phyloP scores from a whole-genome alignment of 345 rosid species.

The Sisymbrium irio region DNA sequence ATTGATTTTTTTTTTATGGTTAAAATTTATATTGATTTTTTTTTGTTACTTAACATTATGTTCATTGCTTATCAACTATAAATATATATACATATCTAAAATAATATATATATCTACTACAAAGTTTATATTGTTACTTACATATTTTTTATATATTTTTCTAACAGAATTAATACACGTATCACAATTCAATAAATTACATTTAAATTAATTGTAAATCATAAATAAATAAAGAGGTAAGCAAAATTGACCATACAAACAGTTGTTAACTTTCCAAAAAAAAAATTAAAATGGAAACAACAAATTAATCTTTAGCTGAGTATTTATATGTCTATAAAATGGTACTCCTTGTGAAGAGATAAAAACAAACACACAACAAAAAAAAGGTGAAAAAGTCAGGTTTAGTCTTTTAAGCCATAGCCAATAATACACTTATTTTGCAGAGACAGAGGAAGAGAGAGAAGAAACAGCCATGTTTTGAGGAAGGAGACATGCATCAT shows the following conservation, averaged over 20 bases:
- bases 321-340: not conserved
- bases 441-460: conserved; percentile 32
- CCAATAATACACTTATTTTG: conserved; percentile 36
- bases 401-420: conserved; percentile 34
- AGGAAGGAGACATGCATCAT: conserved; percentile 41
- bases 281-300: not conserved
- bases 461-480: conserved; percentile 37
- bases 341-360: not conserved
- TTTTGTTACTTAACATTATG: not conserved
- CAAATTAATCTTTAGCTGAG: not conserved
- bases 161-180: not conserved
- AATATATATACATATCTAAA: too few species aligned
- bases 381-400: conserved; percentile 24
- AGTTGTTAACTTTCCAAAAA: not conserved
- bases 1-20: too few species aligned
- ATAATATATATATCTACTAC: too few species aligned
- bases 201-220: too few species aligned
- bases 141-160: not conserved
- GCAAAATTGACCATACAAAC: not conserved
- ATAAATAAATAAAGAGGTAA: not conserved
- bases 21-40: too few species aligned
- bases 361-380: not conserved
- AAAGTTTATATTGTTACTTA: not conserved
- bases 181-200: not conserved
- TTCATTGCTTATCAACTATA: too few species aligned